A percentile compares a stretch with the other conserved stretches of the same genome.
Conservation (phyloP, 768 basidiomycete species). For the Naganishia vishniacii region DNA sequence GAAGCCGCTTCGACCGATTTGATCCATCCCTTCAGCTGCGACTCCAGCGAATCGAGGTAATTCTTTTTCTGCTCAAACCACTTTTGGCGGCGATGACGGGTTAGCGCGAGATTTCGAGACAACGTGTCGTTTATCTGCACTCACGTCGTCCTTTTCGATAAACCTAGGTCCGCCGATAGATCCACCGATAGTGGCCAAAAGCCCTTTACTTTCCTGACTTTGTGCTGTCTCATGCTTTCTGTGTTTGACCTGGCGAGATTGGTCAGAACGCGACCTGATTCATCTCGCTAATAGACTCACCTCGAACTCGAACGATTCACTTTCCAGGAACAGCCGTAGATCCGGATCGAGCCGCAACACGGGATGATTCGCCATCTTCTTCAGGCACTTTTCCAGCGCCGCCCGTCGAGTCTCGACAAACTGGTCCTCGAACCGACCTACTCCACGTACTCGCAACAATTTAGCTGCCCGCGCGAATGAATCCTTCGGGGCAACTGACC, state of each 20-base stretch:
- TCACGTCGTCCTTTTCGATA: conserved; percentile 40
- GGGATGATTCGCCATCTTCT: conserved; percentile 89
- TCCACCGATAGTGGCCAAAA: conserved; percentile 77
- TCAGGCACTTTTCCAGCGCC: conserved; percentile 81
- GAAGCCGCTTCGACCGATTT: conserved; percentile 81
- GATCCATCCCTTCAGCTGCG: conserved; percentile 76
- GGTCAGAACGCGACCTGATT: background rate
- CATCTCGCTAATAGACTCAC: conserved; percentile 53
- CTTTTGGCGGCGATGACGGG: too few species aligned
- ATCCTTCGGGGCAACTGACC: conserved; percentile 45
- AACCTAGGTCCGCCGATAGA: conserved; percentile 49
- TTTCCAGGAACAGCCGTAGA: conserved; percentile 82
- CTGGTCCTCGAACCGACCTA: conserved; percentile 76
- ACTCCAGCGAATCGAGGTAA: conserved; percentile 83
- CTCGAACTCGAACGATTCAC: conserved; percentile 83
- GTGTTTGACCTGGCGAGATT: conserved; percentile 69
- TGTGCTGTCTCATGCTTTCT: conserved; percentile 69
- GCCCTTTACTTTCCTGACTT: conserved; percentile 63
- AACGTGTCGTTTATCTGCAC: conserved; percentile 8
- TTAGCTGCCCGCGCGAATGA: background rate
- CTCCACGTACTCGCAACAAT: too few species aligned
- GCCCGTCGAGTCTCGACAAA: conserved; percentile 81
- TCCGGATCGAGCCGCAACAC: conserved; percentile 82
- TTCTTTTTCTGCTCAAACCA: conserved; percentile 87
- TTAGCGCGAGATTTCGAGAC: too few species aligned